Percentiles rank a stretch among this genome's conserved stretches.
phyloP scores from a whole-genome alignment of 164 flowering plant genomes.

The Malania oleifera region DNA sequence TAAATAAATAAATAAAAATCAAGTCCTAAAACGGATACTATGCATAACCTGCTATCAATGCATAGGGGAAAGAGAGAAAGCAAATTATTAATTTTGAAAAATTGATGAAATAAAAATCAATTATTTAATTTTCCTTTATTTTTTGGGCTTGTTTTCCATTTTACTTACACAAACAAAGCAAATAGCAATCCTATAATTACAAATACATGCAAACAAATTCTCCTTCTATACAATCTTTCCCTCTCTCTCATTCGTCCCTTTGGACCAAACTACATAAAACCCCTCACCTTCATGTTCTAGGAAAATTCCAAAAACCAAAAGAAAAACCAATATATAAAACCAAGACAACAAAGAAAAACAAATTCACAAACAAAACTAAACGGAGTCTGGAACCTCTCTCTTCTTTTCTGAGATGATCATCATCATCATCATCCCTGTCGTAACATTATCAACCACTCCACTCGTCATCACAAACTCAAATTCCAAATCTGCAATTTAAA shows the following conservation, averaged over 20 bases:
- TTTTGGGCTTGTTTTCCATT: conserved; percentile 8
- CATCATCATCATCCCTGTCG: too few species aligned
- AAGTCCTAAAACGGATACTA: too few species aligned
- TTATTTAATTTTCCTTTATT: conserved; percentile 7
- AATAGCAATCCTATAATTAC: conserved; percentile 3
- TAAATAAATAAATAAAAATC: too few species aligned
- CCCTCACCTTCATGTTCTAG: conserved; percentile 18
- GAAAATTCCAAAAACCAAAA: not conserved
- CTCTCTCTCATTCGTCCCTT: conserved; percentile 21
- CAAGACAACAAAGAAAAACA: not conserved
- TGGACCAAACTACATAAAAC: conserved; percentile 31
- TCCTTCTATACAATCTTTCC: conserved; percentile 46
- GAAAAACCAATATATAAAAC: not conserved
- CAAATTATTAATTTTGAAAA: not conserved
- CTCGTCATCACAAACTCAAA: conserved; percentile 14
- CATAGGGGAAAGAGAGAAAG: too few species aligned
- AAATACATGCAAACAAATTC: conserved; percentile 13
- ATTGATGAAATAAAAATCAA: not conserved
- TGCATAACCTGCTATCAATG: too few species aligned
- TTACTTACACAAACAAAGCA: conserved; percentile 10
- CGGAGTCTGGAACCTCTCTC: not conserved
- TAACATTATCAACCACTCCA: conserved; percentile 6
- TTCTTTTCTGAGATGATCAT: not conserved
- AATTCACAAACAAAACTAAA: conserved; percentile 1
- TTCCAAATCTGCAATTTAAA: conserved; percentile 15